Base-by-base conservation (phyloP, 2,329 filamentous ascomycete genomes). In the Neurospora sp. region DNA sequence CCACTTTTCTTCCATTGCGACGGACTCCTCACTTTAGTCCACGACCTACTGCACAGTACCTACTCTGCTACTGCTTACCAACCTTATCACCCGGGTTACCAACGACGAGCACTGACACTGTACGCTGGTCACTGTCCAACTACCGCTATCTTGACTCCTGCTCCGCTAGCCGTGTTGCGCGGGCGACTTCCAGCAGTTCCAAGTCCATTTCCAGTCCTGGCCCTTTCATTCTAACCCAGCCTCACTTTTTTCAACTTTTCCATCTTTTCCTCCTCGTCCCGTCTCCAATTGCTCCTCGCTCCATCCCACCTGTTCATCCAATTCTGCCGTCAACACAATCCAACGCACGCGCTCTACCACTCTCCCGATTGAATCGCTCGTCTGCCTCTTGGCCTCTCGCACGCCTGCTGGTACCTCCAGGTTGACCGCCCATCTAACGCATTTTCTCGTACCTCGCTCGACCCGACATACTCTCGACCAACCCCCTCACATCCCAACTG, bases 1-100 rank as follows among this genome's bases (percentile, higher is more conserved):
- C 46, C 52, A 65, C 57, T 70, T 70, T 65, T 66, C n/a, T 69
- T 66, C 62, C 43, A 69, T 36, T n/a, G 52, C 36, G 36, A 23
- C 52, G 12, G 52, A 36, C 57, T 67, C 66, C 66, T 39, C 36
- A 36, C 38, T 40, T 19, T 2, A 37, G 69, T 39, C 66, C 39
- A 67, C 40, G 40, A 65, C 62, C 41, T 23, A 17, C 23, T 28
- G 46, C 46, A 57, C 46, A 10, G 43, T 28, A 28, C 28, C 28
- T 33, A 28, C 52, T 62, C 52, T 8, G 5, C 28, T 62, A 4
- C 28, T 62, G 52, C 52, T 62, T 62, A 62, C 23, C 52, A 33
- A 36, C 52, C 52, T 62, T 36, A 62, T 62, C 52, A 62, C 52
- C 28, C 3, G 52, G 52, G 52, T 17, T 62, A 62, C 52, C 28